Percentiles rank a stretch among this genome's conserved stretches.
These are phyloP conservation scores for Metschnikowia kofuensis DNA, from an alignment of 805 yeast species.

Conservation along the genomic window DNA sequence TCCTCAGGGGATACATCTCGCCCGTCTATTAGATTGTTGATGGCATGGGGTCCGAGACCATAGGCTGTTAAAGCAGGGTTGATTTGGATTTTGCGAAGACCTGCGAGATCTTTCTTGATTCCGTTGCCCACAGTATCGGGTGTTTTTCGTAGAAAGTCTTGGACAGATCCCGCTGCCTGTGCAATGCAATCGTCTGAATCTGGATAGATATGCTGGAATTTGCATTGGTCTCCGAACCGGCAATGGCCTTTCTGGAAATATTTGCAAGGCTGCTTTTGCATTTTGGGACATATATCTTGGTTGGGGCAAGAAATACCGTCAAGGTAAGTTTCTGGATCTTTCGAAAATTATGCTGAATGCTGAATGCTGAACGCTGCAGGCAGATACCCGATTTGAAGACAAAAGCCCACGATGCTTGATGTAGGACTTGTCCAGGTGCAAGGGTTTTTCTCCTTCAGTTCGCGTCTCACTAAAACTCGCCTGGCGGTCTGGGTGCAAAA, in stretches of 20 bases:
- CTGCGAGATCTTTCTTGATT: constrained; percentile 24
- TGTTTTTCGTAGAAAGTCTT: constrained; percentile 8
- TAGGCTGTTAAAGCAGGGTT: constrained; percentile 42
- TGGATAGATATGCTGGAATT: constrained; percentile 21
- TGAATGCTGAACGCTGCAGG: too few species aligned
- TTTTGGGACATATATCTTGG: not conserved
- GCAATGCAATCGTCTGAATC: constrained; percentile 1
- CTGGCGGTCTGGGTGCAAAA: not conserved
- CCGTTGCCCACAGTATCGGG: constrained; percentile 15
- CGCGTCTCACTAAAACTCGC: too few species aligned
- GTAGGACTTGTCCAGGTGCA: constrained; percentile 3
- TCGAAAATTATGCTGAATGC: too few species aligned
- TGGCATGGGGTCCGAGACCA: constrained; percentile 49
- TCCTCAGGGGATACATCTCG: constrained; percentile 58
- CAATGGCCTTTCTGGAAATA: constrained; percentile 27
- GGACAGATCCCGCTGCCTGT: constrained; percentile 3
- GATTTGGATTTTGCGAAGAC: constrained; percentile 22
- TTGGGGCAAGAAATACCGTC: too few species aligned
- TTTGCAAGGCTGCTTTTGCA: constrained; percentile 18
- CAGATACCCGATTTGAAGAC: too few species aligned
- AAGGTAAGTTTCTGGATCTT: too few species aligned
- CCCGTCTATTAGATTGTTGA: constrained; percentile 45
- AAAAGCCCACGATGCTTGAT: not conserved
- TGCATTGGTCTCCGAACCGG: constrained; percentile 27
- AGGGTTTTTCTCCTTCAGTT: constrained; percentile 5